Evolutionary conservation across 2,329 filamentous ascomycete species (phyloP).

Genomic region (Colletotrichum trifolii): DNA sequence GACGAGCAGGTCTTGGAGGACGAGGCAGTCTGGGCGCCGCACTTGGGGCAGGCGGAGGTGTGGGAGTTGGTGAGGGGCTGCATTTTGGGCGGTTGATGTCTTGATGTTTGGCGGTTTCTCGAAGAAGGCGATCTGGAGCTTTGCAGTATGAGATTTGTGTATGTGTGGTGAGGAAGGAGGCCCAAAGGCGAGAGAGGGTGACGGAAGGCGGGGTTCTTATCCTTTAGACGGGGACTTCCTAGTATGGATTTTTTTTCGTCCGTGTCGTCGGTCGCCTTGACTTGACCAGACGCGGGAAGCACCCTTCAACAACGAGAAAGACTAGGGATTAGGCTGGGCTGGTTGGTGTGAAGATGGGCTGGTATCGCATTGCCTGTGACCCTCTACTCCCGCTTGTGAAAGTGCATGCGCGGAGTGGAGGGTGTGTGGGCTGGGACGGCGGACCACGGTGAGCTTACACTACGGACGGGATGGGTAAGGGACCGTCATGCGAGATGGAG

Average conservation of each 20-base stretch:
- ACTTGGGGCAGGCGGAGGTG: conserved; percentile 65
- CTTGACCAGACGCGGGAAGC: too few species aligned
- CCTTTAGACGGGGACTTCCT: too few species aligned
- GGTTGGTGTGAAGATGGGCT: background rate
- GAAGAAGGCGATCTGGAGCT: background rate
- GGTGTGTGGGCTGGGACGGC: conserved; percentile 9
- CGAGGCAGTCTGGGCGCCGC: conserved; percentile 58
- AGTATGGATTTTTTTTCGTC: too few species aligned
- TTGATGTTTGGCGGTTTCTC: background rate
- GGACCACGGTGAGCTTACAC: conserved; percentile 26
- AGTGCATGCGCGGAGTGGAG: conserved; percentile 17
- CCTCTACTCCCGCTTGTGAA: conserved; percentile 15
- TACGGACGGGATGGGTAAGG: conserved; percentile 21
- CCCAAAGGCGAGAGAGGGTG: background rate
- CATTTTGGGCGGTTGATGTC: conserved; percentile 35
- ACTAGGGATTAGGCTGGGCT: too few species aligned
- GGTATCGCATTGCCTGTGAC: conserved; percentile 8
- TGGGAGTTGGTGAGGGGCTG: conserved; percentile 47
- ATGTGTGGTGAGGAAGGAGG: conserved; percentile 2
- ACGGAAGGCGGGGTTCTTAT: conserved; percentile 21
- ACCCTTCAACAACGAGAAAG: too few species aligned
- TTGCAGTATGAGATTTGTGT: conserved; percentile 2
- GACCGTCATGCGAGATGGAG: conserved; percentile 34
- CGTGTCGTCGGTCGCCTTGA: too few species aligned
- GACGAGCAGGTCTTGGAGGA: conserved; percentile 63